phyloP scores from a whole-genome alignment of 2,329 filamentous ascomycete genomes.

The Teratosphaeria pseudoeucalypti region DNA sequence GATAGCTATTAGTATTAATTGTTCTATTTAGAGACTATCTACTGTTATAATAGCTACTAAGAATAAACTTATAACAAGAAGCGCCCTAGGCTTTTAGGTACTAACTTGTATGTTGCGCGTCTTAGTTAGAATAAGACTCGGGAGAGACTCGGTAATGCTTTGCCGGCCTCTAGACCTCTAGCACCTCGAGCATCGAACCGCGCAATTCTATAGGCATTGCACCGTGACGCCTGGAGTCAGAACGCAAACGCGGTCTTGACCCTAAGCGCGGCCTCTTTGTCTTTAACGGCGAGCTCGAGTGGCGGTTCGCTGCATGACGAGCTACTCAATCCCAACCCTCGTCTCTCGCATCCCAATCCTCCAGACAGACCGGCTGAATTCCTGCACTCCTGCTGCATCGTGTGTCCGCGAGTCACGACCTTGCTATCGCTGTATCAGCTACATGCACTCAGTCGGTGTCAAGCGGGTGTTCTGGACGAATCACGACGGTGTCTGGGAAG shows the following conservation, averaged over 20 bases:
- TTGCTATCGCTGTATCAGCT: conserved; percentile 43
- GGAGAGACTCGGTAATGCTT: conserved; percentile 1
- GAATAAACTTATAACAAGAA: conserved; percentile 23
- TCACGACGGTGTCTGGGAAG: conserved; percentile 39
- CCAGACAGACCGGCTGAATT: not conserved
- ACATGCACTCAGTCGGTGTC: conserved; percentile 44
- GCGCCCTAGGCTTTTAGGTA: conserved; percentile 37
- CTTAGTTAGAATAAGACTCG: conserved; percentile 24
- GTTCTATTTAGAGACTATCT: no score
- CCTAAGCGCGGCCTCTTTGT: conserved; percentile 7
- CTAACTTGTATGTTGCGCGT: conserved; percentile 42
- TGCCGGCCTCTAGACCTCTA: not conserved
- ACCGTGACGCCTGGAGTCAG: not conserved
- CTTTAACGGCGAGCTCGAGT: conserved; percentile 6
- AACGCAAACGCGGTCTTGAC: conserved; percentile 2
- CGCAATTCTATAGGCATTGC: not conserved
- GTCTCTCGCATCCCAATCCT: conserved; percentile 1
- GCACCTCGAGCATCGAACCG: not conserved
- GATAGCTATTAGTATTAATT: no score
- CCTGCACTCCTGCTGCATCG: conserved; percentile 9
- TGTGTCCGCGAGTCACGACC: conserved; percentile 34
- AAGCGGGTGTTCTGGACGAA: conserved; percentile 46
- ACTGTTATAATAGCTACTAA: no score
- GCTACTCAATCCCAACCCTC: conserved; percentile 22
- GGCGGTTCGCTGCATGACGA: conserved; percentile 40